These are phyloP conservation scores for Aspergillus persii DNA, from an alignment of 2,329 filamentous ascomycete genomes.

Conservation along the genomic window DNA sequence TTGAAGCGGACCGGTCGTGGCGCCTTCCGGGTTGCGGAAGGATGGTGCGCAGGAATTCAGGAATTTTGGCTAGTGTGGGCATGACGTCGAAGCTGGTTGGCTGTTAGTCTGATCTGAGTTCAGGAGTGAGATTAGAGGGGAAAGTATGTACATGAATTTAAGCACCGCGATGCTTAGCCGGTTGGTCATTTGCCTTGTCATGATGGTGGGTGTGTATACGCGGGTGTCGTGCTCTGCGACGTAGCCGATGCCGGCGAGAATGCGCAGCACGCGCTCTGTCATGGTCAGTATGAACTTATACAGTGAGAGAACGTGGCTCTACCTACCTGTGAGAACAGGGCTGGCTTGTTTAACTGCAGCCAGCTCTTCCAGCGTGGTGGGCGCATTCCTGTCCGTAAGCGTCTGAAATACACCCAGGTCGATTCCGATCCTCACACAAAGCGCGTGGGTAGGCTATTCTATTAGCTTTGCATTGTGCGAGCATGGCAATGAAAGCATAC, in stretches of 20 bases:
- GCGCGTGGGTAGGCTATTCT: slow-evolving; percentile 12
- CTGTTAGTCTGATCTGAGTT: not conserved
- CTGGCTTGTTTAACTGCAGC: slow-evolving; percentile 13
- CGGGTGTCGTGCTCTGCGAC: slow-evolving; percentile 13
- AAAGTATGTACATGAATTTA: slow-evolving; percentile 12
- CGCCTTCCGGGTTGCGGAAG: slow-evolving; percentile 8
- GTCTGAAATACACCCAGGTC: slow-evolving; percentile 16
- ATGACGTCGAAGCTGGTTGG: slow-evolving; percentile 12
- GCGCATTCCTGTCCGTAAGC: slow-evolving; percentile 3
- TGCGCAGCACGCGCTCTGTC: slow-evolving; percentile 16
- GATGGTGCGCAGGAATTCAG: slow-evolving; percentile 12
- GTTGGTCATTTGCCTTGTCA: slow-evolving; percentile 16
- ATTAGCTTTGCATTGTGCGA: too few relatives aligned
- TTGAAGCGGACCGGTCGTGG: slow-evolving; percentile 10
- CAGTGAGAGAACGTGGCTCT: too few relatives aligned
- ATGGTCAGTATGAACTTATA: not conserved
- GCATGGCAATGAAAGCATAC: not conserved
- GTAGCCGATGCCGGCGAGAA: slow-evolving; percentile 16
- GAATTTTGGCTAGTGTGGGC: slow-evolving; percentile 7
- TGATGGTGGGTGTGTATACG: slow-evolving; percentile 10
- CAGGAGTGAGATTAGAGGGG: too few relatives aligned
- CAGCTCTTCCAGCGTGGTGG: slow-evolving; percentile 9
- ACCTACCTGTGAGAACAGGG: slow-evolving; percentile 8
- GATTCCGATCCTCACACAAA: slow-evolving; percentile 16
- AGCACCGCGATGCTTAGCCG: slow-evolving; percentile 7